phyloP scores from a whole-genome alignment of 768 basidiomycete species.

The Naganishia antarctica region DNA sequence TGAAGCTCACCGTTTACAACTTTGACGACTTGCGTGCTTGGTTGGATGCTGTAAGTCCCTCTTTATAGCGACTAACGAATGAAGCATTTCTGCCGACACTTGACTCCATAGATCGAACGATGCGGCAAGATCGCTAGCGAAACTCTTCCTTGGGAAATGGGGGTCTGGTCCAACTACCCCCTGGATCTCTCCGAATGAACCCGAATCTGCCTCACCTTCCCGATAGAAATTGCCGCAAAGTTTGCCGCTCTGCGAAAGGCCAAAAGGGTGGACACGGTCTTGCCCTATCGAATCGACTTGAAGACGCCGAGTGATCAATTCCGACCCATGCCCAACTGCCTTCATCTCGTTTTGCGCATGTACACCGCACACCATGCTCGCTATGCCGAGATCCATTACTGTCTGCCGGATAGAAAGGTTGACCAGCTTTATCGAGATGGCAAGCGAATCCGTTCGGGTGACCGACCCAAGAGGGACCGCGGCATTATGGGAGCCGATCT shows the following conservation, averaged over 20 bases:
- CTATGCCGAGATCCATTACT: background rate
- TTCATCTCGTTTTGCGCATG: background rate
- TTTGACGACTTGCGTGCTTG: background rate
- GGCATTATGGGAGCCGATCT: too few species aligned
- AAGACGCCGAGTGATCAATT: background rate
- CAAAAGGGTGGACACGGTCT: background rate
- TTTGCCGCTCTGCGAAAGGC: background rate
- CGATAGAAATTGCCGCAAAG: background rate
- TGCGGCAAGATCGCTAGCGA: background rate
- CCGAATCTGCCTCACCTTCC: background rate
- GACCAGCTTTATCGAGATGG: background rate
- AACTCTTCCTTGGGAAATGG: background rate
- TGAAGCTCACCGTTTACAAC: background rate
- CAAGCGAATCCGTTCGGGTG: background rate
- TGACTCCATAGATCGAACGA: background rate
- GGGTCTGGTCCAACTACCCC: background rate
- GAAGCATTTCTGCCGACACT: background rate
- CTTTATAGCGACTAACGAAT: background rate
- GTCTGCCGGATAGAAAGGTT: background rate
- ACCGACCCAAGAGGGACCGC: too few species aligned
- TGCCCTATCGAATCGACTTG: conserved; percentile 2
- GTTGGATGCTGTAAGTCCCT: background rate
- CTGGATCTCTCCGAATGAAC: background rate
- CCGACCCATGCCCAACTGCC: background rate
- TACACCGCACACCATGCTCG: background rate